Percentiles rank a stretch among this genome's conserved stretches.
Conservation (phyloP, 2,329 filamentous ascomycete genomes). For the Amauroascus verrucosus region DNA sequence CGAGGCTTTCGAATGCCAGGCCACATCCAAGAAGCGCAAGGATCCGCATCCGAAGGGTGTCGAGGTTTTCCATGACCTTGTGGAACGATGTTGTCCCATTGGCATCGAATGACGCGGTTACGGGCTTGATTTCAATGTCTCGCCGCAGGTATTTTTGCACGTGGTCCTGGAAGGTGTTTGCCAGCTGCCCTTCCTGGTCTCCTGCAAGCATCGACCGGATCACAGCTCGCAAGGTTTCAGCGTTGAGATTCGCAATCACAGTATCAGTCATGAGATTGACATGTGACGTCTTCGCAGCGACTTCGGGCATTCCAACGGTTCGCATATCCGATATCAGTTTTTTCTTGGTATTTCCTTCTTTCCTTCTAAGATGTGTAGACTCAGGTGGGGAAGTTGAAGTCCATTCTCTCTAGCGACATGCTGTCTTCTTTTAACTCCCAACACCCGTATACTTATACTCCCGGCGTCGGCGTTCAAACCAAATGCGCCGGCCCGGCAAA, state of each 20-base stretch:
- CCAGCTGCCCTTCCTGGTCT: slow-evolving; percentile 13
- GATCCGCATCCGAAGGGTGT: slow-evolving; percentile 6
- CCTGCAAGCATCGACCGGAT: slow-evolving; percentile 14
- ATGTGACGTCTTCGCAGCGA: slow-evolving; percentile 12
- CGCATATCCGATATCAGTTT: too few relatives aligned
- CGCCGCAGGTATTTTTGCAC: slow-evolving; percentile 11
- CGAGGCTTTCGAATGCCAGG: slow-evolving; percentile 12
- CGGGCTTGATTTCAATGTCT: slow-evolving; percentile 5
- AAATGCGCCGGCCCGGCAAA: slow-evolving; percentile 5
- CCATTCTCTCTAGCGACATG: not conserved
- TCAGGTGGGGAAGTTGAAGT: not conserved
- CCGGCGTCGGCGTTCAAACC: slow-evolving; percentile 9
- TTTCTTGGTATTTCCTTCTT: not conserved
- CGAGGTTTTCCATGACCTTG: slow-evolving; percentile 8
- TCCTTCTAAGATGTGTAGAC: too few relatives aligned
- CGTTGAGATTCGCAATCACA: slow-evolving; percentile 13
- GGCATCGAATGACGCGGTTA: slow-evolving; percentile 2
- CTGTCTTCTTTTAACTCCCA: not conserved
- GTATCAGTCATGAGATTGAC: slow-evolving; percentile 17
- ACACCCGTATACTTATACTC: not conserved
- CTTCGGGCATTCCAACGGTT: not conserved
- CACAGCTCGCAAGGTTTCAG: slow-evolving; percentile 11
- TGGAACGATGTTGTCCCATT: not conserved
- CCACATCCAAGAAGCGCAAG: slow-evolving; percentile 12
- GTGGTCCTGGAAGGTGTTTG: slow-evolving; percentile 9